Base-by-base conservation (phyloP, 23 red algal species). In the Gracilariopsis chorda region DNA sequence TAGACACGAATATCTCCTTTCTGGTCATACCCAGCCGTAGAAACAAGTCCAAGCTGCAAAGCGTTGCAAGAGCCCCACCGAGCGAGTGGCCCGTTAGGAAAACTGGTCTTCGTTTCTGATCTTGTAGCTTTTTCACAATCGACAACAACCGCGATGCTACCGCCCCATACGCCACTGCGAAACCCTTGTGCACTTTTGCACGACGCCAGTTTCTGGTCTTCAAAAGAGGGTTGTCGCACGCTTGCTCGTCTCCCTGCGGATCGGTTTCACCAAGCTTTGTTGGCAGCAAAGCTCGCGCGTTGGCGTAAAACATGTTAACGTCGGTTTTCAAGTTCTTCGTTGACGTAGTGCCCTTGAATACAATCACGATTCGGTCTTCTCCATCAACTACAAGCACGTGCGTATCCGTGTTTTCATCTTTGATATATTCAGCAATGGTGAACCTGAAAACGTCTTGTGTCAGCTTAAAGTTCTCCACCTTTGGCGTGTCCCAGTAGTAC, bases 41-140 rank as follows among this genome's bases (percentile, higher is more conserved):
- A 51, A 76, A 79, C 41, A 91, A 57, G 76, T 94, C 92, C 28
- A 88, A 53, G 48, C 92, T 94, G 93, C 93, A 95, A 7, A 95
- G 56, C 27, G 81, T 91, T 14, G 90, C 90, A 9, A 98, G 80
- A 32, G 95, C 95, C 10, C 95, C 95, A 40, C 95, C 95, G 44
- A 98, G 80, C 43, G 95, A 98, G 69, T 98, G 95, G n/a, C 95
- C 95, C 7, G 95, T 94, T 28, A 98, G 39, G 51, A 98, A 94
- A 27, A 98, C 82, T 45, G 95, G 95, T 21, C 95, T 83, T 27
- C 74, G 78, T 41, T 71, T 73, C 65, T 89, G 78, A 39, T 86
- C 65, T 46, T 82, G 62, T 10, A 93, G 81, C 14, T 40, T 69
- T 41, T 91, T 87, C 44, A 98, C 53, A 29, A 51, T 56, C 6